Conservation (phyloP, 2,329 filamentous ascomycete genomes). For the Aspergillus ruber region DNA sequence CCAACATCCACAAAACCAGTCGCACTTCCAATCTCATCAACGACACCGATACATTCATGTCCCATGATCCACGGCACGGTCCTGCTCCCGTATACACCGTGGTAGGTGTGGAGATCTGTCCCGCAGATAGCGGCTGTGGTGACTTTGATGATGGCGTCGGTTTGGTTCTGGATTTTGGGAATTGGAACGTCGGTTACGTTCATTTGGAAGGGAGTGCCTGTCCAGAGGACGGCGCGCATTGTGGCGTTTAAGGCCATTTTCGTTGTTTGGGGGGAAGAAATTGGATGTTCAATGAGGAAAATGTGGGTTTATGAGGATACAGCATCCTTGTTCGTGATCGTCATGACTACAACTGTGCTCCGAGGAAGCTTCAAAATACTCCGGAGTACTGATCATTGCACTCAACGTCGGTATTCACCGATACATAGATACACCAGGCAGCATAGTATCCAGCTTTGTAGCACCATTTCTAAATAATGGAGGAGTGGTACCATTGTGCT, state of each 20-base stretch:
- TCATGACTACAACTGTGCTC: too few species aligned
- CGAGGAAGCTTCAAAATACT: too few species aligned
- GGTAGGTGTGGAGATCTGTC: constrained; percentile 30
- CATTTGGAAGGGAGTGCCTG: constrained; percentile 20
- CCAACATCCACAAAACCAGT: constrained; percentile 11
- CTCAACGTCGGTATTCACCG: too few species aligned
- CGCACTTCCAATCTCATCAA: constrained; percentile 10
- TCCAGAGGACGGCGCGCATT: constrained; percentile 25
- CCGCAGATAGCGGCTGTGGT: constrained; percentile 32
- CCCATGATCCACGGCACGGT: constrained; percentile 15
- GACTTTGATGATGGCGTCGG: constrained; percentile 33
- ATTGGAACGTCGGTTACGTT: constrained; percentile 16
- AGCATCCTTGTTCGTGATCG: too few species aligned
- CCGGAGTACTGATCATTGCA: too few species aligned
- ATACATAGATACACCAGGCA: too few species aligned
- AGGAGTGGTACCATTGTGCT: too few species aligned
- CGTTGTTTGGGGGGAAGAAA: too few species aligned
- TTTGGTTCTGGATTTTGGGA: constrained; percentile 13
- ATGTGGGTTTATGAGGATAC: too few species aligned
- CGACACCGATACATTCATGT: constrained; percentile 15
- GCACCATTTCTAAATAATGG: too few species aligned
- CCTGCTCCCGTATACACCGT: constrained; percentile 15
- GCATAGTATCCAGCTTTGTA: too few species aligned
- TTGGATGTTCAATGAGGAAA: too few species aligned
- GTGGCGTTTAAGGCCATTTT: constrained; percentile 5